Percentiles rank a stretch among this genome's conserved stretches.
phyloP scores from a whole-genome alignment of 768 basidiomycete species.

The Calocera cornea region DNA sequence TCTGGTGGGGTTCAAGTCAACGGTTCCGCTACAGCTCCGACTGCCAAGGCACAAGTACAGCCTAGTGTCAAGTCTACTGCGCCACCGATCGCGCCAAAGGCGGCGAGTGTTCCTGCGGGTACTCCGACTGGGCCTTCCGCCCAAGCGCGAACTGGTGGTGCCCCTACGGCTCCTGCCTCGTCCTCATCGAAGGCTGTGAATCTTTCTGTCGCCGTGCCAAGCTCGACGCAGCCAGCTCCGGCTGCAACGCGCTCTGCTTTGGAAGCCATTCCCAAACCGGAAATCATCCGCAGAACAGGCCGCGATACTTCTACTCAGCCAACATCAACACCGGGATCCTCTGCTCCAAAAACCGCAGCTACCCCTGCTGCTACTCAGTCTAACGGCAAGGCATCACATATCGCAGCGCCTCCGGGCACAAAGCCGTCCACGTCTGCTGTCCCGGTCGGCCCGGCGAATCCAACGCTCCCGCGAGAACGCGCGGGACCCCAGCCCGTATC shows the following conservation, averaged over 20 bases:
- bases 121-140: background rate
- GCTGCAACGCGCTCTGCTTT: background rate
- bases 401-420: background rate
- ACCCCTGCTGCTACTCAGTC: background rate
- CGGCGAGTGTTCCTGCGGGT: background rate
- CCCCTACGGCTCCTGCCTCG: background rate
- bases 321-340: conserved; percentile 7
- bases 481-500: background rate
- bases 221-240: background rate
- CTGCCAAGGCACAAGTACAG: background rate
- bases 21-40: background rate
- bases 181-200: background rate
- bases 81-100: background rate
- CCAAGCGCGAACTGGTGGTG: background rate
- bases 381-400: background rate
- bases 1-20: background rate
- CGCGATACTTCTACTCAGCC: background rate
- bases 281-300: background rate
- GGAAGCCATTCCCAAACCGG: background rate
- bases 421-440: conserved; percentile 1
- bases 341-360: conserved; percentile 11
- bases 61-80: background rate
- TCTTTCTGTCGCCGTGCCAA: background rate
- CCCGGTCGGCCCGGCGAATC: background rate
- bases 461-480: background rate